A percentile compares a stretch with the other conserved stretches of the same genome.
phyloP scores from a whole-genome alignment of 2,329 filamentous ascomycete species.

The Coniochaeta prunicola region DNA sequence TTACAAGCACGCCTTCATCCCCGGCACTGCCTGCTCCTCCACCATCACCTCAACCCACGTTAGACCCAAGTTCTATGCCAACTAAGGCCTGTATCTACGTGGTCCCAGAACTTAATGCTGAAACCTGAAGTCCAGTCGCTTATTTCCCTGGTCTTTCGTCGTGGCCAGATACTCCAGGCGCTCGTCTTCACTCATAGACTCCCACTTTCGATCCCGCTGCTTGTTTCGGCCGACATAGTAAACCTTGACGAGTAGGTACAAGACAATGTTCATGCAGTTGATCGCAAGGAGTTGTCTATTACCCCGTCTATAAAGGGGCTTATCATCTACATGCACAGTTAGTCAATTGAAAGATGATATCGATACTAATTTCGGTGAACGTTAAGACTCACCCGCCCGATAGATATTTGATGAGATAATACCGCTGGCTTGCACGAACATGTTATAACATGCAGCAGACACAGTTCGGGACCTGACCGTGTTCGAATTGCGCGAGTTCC shows the following conservation, averaged over 20 bases:
- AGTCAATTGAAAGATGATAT: constrained; percentile 9
- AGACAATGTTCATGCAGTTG: constrained; percentile 20
- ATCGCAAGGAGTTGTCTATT: constrained; percentile 45
- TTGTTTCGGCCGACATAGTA: constrained; percentile 28
- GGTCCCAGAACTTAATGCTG: constrained; percentile 13
- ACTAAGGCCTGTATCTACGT: background rate
- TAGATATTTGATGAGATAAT: constrained; percentile 35
- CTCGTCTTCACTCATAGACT: constrained; percentile 21
- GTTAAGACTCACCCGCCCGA: constrained; percentile 19
- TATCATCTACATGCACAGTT: constrained; percentile 17
- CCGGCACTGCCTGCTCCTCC: background rate
- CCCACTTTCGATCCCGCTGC: constrained; percentile 18
- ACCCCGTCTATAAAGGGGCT: constrained; percentile 43
- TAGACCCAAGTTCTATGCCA: background rate
- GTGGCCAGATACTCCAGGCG: constrained; percentile 20
- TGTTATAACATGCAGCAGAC: constrained; percentile 57
- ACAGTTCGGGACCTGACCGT: constrained; percentile 55
- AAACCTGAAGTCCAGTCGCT: constrained; percentile 25
- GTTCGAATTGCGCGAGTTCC: constrained; percentile 51
- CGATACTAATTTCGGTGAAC: no score
- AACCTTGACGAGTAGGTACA: constrained; percentile 21
- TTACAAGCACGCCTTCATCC: no score
- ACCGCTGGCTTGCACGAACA: constrained; percentile 35
- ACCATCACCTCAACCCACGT: background rate
- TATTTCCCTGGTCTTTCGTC: constrained; percentile 24